Conservation (phyloP, 345 rosid genomes). For the Syzygium aqueum region DNA sequence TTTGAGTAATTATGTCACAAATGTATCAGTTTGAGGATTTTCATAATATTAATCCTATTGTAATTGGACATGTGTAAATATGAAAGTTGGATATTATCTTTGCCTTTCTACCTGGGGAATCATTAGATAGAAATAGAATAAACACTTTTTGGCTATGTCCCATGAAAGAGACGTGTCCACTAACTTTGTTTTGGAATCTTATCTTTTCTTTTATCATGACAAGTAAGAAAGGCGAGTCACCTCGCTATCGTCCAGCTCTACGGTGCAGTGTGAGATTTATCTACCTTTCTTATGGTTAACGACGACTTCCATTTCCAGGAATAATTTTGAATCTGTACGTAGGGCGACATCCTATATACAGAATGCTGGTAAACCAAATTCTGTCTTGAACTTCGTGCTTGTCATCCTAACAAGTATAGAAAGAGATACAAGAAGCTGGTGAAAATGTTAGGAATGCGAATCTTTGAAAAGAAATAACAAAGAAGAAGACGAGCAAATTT, state of each 20-base stretch:
- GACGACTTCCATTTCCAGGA: not conserved
- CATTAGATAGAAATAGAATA: not conserved
- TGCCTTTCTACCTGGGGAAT: not conserved
- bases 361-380: not conserved
- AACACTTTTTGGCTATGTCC: not conserved
- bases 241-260: not conserved
- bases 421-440: not conserved
- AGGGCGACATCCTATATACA: not conserved
- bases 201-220: not conserved
- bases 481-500: not conserved
- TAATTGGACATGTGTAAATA: not conserved
- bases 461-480: not conserved
- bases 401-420: not conserved
- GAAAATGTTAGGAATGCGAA: too few species aligned
- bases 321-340: not conserved
- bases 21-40: too few species aligned
- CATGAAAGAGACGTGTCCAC: not conserved
- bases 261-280: not conserved
- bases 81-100: not conserved
- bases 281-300: not conserved
- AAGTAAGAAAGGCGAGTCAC: not conserved
- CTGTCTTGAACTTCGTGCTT: not conserved
- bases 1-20: too few species aligned
- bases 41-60: too few species aligned
- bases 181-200: not conserved